Percentiles rank a stretch among this genome's conserved stretches.
Conservation (phyloP, 2,329 filamentous ascomycete species). For the Penicillium sp. region DNA sequence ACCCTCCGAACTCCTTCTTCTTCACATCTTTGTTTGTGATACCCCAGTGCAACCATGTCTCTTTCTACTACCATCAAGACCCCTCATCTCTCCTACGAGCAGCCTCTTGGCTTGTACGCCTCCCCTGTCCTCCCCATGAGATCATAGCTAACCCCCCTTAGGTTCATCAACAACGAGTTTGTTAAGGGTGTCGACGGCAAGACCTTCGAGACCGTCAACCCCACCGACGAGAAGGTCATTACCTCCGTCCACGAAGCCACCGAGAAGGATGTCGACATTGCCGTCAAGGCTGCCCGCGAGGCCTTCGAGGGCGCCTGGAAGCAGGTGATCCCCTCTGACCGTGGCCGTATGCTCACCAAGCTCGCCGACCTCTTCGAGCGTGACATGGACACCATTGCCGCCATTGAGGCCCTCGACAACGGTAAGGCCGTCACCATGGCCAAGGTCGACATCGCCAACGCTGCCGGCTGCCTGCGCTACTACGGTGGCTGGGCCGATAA, state of each 20-base stretch:
- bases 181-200: conserved; percentile 80
- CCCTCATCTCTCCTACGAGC: conserved; percentile 43
- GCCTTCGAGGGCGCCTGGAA: conserved; percentile 77
- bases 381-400: conserved; percentile 73
- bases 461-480: conserved; percentile 75
- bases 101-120: conserved; percentile 43
- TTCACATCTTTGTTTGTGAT: conserved; percentile 4
- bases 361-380: conserved; percentile 80
- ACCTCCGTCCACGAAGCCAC: conserved; percentile 79
- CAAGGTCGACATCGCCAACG: conserved; percentile 71
- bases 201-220: conserved; percentile 92
- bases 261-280: conserved; percentile 75
- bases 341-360: conserved; percentile 70
- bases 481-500: conserved; percentile 95
- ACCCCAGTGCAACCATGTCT: conserved; percentile 33
- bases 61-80: conserved; percentile 42
- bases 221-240: conserved; percentile 80
- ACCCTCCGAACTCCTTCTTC: not conserved
- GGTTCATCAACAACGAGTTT: conserved; percentile 52
- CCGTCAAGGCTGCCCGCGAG: conserved; percentile 81
- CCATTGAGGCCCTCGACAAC: conserved; percentile 75
- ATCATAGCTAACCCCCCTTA: conserved; percentile 67
- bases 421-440: conserved; percentile 47
- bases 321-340: conserved; percentile 67
- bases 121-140: not conserved